phyloP scores from a whole-genome alignment of 192 early-diverging fungal species.

The Diversispora epigaea region DNA sequence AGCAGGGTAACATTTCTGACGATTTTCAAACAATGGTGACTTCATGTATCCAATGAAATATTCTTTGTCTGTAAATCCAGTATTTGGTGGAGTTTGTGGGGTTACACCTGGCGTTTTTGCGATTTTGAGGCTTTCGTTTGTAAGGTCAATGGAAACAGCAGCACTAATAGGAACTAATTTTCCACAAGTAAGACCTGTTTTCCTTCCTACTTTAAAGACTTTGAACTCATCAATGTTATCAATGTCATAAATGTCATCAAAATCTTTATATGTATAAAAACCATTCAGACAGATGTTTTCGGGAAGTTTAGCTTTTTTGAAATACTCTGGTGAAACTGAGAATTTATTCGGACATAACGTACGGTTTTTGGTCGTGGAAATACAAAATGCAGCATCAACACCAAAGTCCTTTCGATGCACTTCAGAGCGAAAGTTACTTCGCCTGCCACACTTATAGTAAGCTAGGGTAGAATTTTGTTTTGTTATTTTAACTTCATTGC shows the following conservation, averaged over 20 bases:
- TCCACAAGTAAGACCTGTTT: constrained; percentile 4
- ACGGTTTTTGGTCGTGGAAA: not conserved
- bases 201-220: constrained; percentile 17
- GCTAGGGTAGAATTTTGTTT: constrained; percentile 9
- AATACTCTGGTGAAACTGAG: not conserved
- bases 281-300: constrained; percentile 6
- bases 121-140: constrained; percentile 1
- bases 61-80: not conserved
- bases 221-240: not conserved
- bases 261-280: constrained; percentile 11
- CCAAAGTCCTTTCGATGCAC: constrained; percentile 11
- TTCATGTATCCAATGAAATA: constrained; percentile 14
- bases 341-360: constrained; percentile 1
- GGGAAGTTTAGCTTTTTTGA: not conserved
- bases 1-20: constrained; percentile 15
- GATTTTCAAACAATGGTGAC: not conserved
- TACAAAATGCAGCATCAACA: constrained; percentile 18
- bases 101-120: not conserved
- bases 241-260: not conserved
- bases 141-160: constrained; percentile 7
- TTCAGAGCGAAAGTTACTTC: constrained; percentile 3
- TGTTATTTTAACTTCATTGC: not conserved
- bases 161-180: not conserved
- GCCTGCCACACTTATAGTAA: not conserved
- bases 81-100: not conserved